A percentile compares a stretch with the other conserved stretches of the same genome.
Evolutionary conservation across 1,284 basidiomycete genomes (phyloP).

Genomic region (Anthracocystis panici-leucophaei): DNA sequence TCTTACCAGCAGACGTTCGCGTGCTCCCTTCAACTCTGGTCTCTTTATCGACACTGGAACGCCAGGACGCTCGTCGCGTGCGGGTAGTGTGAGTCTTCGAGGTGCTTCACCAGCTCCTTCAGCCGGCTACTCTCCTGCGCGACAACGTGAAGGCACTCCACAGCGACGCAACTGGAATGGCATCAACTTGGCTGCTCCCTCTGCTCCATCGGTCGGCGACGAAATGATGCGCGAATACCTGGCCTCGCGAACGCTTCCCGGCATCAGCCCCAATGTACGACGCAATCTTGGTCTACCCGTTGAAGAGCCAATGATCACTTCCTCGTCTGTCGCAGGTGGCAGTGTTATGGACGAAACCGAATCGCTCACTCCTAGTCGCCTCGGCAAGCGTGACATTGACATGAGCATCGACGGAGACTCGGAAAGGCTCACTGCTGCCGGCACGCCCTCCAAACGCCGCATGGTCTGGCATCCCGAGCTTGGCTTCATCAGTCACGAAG

Average conservation of each 20-base stretch:
- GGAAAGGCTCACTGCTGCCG: slow-evolving; percentile 21
- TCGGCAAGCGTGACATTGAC: slow-evolving; percentile 48
- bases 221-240: slow-evolving; percentile 58
- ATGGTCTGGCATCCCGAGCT: slow-evolving; percentile 66
- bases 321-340: slow-evolving; percentile 28
- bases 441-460: slow-evolving; percentile 55
- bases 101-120: slow-evolving; percentile 37
- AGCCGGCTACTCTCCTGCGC: slow-evolving; percentile 27
- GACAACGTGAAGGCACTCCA: slow-evolving; percentile 29
- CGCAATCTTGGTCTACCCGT: slow-evolving; percentile 21
- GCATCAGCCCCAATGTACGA: slow-evolving; percentile 31
- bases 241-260: slow-evolving; percentile 39
- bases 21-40: slow-evolving; percentile 22
- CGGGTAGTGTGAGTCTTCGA: slow-evolving; percentile 34
- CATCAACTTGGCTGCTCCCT: slow-evolving; percentile 57
- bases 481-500: slow-evolving; percentile 64
- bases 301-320: slow-evolving; percentile 26
- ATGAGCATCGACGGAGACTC: slow-evolving; percentile 54
- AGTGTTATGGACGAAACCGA: slow-evolving; percentile 41
- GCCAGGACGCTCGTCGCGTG: slow-evolving; percentile 25
- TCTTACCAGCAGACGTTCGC: slow-evolving; percentile 15
- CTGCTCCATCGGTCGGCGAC: slow-evolving; percentile 47
- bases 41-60: slow-evolving; percentile 29
- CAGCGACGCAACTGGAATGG: slow-evolving; percentile 57
- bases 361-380: slow-evolving; percentile 37